Conservation (phyloP, 805 yeast species). For the Saccharomycopsis sp. region DNA sequence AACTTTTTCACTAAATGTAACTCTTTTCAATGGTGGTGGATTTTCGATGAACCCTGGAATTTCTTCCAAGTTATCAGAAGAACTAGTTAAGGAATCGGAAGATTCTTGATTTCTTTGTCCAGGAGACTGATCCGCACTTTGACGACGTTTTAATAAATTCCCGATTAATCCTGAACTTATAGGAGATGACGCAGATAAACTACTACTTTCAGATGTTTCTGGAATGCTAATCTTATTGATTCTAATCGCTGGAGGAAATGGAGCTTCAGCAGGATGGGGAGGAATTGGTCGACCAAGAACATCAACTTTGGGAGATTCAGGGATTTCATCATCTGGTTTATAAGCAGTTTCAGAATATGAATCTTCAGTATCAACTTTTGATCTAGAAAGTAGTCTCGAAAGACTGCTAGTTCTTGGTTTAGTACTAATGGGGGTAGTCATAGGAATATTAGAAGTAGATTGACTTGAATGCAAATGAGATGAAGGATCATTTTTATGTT, state of each 20-base stretch:
- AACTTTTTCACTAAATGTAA: constrained; percentile 67
- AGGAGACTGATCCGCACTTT: constrained; percentile 9
- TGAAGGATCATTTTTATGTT: constrained; percentile 8
- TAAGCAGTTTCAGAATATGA: constrained; percentile 3
- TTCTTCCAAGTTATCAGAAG: constrained; percentile 8
- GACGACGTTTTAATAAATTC: constrained; percentile 4
- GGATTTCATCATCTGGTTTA: constrained; percentile 15
- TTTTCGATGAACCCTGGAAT: constrained; percentile 30
- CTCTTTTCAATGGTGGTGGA: constrained; percentile 40
- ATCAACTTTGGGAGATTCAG: constrained; percentile 24
- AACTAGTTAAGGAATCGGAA: not conserved
- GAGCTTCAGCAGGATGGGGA: constrained; percentile 37
- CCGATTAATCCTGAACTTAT: constrained; percentile 7
- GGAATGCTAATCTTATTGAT: not conserved
- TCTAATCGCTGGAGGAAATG: constrained; percentile 39
- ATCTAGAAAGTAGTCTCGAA: not conserved
- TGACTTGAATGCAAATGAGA: not conserved
- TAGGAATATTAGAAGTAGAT: not conserved
- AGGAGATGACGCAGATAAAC: not conserved
- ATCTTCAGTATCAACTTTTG: constrained; percentile 5
- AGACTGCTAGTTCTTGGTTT: not conserved
- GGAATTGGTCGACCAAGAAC: constrained; percentile 38
- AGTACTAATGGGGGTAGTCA: not conserved
- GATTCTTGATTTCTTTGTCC: not conserved
- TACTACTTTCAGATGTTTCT: not conserved